Evolutionary conservation across 371 early-diverging fungal species (phyloP), one percentile per base, ranked within the genome.

Genomic region (Apophysomyces trapeziformis): DNA sequence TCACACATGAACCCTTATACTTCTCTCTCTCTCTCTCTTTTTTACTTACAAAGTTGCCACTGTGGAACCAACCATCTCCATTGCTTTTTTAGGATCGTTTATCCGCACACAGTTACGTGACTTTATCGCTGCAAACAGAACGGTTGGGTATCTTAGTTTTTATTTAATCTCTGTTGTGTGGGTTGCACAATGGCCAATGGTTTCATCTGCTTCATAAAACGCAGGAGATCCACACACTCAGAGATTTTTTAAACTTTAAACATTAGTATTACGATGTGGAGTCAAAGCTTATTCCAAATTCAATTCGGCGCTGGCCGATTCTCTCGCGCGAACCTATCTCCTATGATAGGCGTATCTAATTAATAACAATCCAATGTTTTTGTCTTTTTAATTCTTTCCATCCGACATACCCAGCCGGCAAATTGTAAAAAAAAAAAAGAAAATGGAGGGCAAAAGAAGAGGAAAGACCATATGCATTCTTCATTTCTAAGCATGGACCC

Each of bases 181-280:
- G 32, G 54, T 50, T 50, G 54, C 54, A 50, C 54, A 50, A n/a
- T n/a, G 54, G 16, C 21, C 54, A 50, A 50, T 50, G 35, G 21
- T 21, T 47, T 50, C 21, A 50, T 50, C n/a, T 50, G 18, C 9
- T n/a, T 50, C 35, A 18, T 26, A 50, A 16, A 21, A 50, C 54
- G 2, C 50, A 50, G 50, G 35, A 50, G 54, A 50, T 21, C 47
- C 47, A 47, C 47, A 47, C 47, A 18, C 3, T 7, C 7, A 21
- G 21, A 7, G 21, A 21, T 5, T 21, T 50, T 18, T 50, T 21
- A 50, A 50, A 50, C 54, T 41, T 41, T 11, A n/a, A n/a, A 11
- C 16, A 50, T 50, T 21, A n/a, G 54, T 50, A 50, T 50, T 50
- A 50, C 54, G 9, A 50, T 50, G 54, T 21, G 21, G 21, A 50